A percentile compares a stretch with the other conserved stretches of the same genome.
phyloP scores from a whole-genome alignment of 176 grass and related monocot species.

The Phoenix roebelenii region DNA sequence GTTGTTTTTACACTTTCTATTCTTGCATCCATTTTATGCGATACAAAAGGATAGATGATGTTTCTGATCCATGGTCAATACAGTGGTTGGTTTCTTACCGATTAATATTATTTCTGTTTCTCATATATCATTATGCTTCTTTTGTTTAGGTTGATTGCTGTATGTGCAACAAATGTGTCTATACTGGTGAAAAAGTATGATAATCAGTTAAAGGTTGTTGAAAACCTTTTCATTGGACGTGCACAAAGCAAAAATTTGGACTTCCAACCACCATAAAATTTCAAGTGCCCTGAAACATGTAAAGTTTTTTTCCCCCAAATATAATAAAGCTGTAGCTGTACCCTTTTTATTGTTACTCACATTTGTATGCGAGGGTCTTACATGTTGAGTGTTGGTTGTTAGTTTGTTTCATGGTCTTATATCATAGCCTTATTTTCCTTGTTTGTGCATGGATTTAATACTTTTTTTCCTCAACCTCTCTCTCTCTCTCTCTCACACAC shows the following conservation, averaged over 20 bases:
- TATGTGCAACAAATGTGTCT: constrained; percentile 9
- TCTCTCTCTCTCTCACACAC: no score
- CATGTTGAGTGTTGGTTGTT: not conserved
- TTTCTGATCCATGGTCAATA: not conserved
- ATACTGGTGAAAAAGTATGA: constrained; percentile 1
- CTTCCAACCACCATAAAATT: not conserved
- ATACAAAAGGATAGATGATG: not conserved
- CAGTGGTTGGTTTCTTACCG: constrained; percentile 1
- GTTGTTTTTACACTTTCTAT: no score
- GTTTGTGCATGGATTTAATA: no score
- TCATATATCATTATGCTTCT: constrained; percentile 4
- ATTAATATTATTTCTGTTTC: constrained; percentile 5
- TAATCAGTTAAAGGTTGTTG: constrained; percentile 1
- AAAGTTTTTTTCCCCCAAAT: not conserved
- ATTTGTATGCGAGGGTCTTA: not conserved
- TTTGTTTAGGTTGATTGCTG: constrained; percentile 15
- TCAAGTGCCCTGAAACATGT: constrained; percentile 24
- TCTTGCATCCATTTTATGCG: not conserved
- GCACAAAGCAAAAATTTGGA: not conserved
- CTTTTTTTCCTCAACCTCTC: no score
- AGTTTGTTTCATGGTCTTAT: not conserved
- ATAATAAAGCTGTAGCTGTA: not conserved
- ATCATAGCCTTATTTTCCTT: no score
- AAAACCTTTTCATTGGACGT: constrained; percentile 7
- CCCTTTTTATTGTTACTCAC: not conserved